phyloP scores from a whole-genome alignment of 139 green algal genomes.

The Trebouxia sp. region DNA sequence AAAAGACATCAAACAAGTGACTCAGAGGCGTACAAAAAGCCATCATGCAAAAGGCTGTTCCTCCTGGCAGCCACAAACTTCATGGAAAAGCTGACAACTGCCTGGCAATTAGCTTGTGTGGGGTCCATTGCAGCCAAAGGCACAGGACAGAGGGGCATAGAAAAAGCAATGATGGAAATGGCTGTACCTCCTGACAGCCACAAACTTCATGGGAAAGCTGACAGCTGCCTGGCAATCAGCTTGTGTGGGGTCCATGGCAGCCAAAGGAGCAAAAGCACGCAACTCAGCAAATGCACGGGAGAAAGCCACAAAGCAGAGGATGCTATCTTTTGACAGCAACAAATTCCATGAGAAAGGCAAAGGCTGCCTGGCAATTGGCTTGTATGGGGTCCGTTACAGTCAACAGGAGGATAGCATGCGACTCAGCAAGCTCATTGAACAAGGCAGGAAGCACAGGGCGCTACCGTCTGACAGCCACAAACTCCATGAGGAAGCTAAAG shows the following conservation, averaged over 20 bases:
- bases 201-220: not conserved
- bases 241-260: not conserved
- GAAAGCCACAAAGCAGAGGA: not conserved
- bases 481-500: conserved; percentile 38
- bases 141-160: too few relatives aligned
- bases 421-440: not conserved
- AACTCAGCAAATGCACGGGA: not conserved
- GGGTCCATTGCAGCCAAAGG: too few relatives aligned
- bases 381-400: conserved; percentile 29
- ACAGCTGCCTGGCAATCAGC: not conserved
- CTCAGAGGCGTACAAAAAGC: too few relatives aligned
- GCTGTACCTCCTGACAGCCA: too few relatives aligned
- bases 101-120: too few relatives aligned
- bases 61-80: too few relatives aligned
- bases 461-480: conserved; percentile 30
- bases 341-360: conserved; percentile 32
- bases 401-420: conserved; percentile 69
- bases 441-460: not conserved
- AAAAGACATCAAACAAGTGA: too few relatives aligned
- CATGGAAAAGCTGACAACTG: too few relatives aligned
- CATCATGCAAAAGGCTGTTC: too few relatives aligned
- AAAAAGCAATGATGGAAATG: too few relatives aligned
- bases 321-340: not conserved
- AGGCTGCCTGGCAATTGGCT: conserved; percentile 19
- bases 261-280: not conserved